Evolutionary conservation across 2,329 filamentous ascomycete genomes (phyloP), one percentile per base, ranked within the genome.

Genomic region (Sporothrix schenckii): DNA sequence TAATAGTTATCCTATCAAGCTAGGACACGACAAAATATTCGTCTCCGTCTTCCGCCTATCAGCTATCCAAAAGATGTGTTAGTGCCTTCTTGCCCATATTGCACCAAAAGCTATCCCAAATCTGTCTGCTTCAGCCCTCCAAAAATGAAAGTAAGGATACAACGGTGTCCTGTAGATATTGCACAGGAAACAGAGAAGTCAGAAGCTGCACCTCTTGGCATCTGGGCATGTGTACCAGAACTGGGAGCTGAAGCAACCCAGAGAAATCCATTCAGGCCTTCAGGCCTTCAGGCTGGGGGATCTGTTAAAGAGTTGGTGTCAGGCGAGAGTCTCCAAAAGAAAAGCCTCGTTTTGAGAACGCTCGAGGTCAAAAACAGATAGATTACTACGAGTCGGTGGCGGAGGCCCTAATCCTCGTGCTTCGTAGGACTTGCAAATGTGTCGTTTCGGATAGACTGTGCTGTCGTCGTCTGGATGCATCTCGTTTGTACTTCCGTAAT

Each of bases 371-470:
- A 30, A 30, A 3, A 30, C 27, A 13, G 16, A 49, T 49, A 63
- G n/a, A 63, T 63, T 47, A 6, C 60, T 49, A 2, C 21, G 21
- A 24, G n/a, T 27, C 41, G 39, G 58, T 10, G 13, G 41, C 13
- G 10, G 41, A 14, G 41, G n/a, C 4, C 58, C 52, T 27, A 4
- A 24, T 14, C 24, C 21, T 47, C 34, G 58, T 63, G 41, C 39
- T 50, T 41, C 61, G 61, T 65, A 50, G 14, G 44, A 65, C 61
- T 34, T 65, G 14, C 10, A 7, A n/a, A 21, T 50, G 21, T 14
- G 11, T 65, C 47, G 44, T 65, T 49, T 65, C 61, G 44, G 24
- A 65, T 65, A 65, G 61, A 65, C 61, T n/a, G 47, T 50, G 9
- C 5, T 47, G 39, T 24, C 4, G 19, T 44, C n/a, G 39, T 27